These are phyloP conservation scores for Theileria orientalis DNA, from an alignment of 169 alveolate species.

Conservation along the genomic window DNA sequence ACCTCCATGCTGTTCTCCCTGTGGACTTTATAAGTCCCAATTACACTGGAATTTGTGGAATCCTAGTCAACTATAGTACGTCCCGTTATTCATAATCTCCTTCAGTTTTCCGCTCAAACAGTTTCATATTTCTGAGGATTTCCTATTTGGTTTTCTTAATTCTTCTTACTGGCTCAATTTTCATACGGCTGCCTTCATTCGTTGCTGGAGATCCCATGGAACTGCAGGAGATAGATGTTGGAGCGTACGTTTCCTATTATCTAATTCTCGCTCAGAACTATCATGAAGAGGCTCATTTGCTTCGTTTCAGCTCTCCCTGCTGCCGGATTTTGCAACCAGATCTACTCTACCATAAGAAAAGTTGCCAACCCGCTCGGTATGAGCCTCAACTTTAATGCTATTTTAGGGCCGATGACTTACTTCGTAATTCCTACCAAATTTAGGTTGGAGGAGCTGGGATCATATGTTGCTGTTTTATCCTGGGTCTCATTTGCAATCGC, in stretches of 20 bases:
- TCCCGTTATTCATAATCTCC: neutral
- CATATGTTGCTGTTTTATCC: constrained; percentile 19
- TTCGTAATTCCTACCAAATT: constrained; percentile 47
- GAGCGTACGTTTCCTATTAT: constrained; percentile 28
- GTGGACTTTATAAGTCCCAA: constrained; percentile 43
- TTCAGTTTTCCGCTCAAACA: constrained; percentile 48
- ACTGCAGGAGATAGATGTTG: constrained; percentile 41
- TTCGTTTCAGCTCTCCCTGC: constrained; percentile 33
- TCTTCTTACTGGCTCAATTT: constrained; percentile 15
- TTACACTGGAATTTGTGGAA: constrained; percentile 55
- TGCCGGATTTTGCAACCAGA: constrained; percentile 41
- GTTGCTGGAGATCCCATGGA: constrained; percentile 50
- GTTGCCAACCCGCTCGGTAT: constrained; percentile 47
- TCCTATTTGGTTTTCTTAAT: constrained; percentile 24
- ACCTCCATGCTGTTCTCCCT: constrained; percentile 45
- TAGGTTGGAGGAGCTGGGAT: constrained; percentile 26
- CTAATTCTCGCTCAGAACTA: neutral
- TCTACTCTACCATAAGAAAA: constrained; percentile 10
- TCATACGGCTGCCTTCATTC: constrained; percentile 41
- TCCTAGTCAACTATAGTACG: constrained; percentile 25
- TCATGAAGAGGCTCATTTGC: constrained; percentile 15
- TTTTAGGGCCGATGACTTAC: constrained; percentile 37
- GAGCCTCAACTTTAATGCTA: neutral
- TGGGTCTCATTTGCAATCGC: constrained; percentile 41
- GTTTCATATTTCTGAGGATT: constrained; percentile 44